These are phyloP conservation scores for Leptographium lundbergii DNA, from an alignment of 2,329 filamentous ascomycete genomes.

Conservation along the genomic window DNA sequence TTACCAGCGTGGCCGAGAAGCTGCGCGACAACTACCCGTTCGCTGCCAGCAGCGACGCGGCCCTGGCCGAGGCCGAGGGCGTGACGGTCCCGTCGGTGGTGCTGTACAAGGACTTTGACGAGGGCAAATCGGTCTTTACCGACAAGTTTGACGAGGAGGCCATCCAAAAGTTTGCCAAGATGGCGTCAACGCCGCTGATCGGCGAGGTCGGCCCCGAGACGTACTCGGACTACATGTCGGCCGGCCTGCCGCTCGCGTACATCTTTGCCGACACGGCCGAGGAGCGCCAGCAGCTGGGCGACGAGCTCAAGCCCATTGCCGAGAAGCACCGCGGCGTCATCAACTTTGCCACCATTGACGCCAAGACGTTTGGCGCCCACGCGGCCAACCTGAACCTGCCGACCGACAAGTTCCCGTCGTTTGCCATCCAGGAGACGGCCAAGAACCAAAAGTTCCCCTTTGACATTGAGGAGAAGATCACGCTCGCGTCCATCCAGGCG, in stretches of 20 bases:
- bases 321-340: conserved; percentile 86
- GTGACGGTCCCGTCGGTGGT: conserved; percentile 78
- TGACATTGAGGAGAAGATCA: conserved; percentile 72
- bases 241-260: conserved; percentile 87
- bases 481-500: conserved; percentile 53
- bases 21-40: conserved; percentile 90
- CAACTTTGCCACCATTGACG: conserved; percentile 98
- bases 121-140: conserved; percentile 77
- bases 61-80: conserved; percentile 78
- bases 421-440: conserved; percentile 88
- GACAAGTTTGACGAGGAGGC: conserved; percentile 71
- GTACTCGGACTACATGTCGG: conserved; percentile 87
- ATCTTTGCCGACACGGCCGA: conserved; percentile 91
- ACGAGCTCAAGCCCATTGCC: conserved; percentile 72
- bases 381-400: conserved; percentile 95
- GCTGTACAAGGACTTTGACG: conserved; percentile 95
- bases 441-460: conserved; percentile 98
- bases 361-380: conserved; percentile 86
- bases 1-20: conserved; percentile 57
- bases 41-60: conserved; percentile 71
- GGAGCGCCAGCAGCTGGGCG: conserved; percentile 69
- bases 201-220: conserved; percentile 96
- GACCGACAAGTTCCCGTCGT: conserved; percentile 87
- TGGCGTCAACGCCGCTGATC: conserved; percentile 74
- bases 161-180: conserved; percentile 75